Evolutionary conservation across 2,329 filamentous ascomycete species (phyloP).

Genomic region (Arthroderma uncinatum): DNA sequence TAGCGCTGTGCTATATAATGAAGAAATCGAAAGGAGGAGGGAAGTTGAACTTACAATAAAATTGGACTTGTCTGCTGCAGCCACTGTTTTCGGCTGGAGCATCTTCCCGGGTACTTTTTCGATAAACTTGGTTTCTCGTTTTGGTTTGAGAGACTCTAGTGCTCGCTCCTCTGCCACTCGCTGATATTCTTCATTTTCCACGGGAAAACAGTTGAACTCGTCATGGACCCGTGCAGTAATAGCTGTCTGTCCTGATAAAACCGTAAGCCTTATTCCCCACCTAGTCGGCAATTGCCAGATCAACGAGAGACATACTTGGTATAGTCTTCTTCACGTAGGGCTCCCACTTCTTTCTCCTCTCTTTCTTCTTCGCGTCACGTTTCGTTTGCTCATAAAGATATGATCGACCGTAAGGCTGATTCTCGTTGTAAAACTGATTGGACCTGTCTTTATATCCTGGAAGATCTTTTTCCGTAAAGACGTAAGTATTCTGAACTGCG

Average conservation of each 20-base stretch:
- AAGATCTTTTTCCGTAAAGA: slow-evolving; percentile 90
- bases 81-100: slow-evolving; percentile 48
- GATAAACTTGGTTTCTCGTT: slow-evolving; percentile 44
- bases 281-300: background rate
- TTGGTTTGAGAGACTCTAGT: slow-evolving; percentile 50
- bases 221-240: slow-evolving; percentile 62
- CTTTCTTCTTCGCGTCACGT: slow-evolving; percentile 34
- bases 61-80: slow-evolving; percentile 32
- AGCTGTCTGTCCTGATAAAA: slow-evolving; percentile 59
- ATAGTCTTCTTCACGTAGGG: slow-evolving; percentile 52
- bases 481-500: slow-evolving; percentile 66
- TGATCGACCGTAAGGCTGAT: slow-evolving; percentile 27
- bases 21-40: background rate
- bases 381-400: slow-evolving; percentile 38
- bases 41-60: slow-evolving; percentile 31
- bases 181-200: slow-evolving; percentile 59
- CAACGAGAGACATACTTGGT: slow-evolving; percentile 50
- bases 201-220: slow-evolving; percentile 63
- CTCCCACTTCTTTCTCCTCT: slow-evolving; percentile 44
- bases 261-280: background rate
- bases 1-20: background rate
- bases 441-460: slow-evolving; percentile 54
- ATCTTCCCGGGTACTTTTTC: slow-evolving; percentile 38
- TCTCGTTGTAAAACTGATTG: slow-evolving; percentile 33
- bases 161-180: slow-evolving; percentile 49